Conservation (phyloP, 768 basidiomycete species). For the Candolleomyces eurysporus region DNA sequence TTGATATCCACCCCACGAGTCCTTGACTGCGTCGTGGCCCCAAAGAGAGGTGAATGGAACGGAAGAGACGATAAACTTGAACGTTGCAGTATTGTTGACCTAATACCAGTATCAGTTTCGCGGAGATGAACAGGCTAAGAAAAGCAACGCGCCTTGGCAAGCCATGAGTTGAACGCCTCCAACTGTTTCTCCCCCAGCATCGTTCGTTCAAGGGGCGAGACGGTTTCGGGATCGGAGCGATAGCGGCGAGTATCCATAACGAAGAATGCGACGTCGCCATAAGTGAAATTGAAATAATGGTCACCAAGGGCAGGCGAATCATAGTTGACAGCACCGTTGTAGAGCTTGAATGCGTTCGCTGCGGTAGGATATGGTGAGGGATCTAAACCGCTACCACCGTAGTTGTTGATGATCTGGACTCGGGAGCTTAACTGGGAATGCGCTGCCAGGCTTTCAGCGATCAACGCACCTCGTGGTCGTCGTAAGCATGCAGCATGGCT, state of each 20-base stretch:
- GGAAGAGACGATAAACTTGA: conserved; percentile 75
- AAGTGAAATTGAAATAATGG: conserved; percentile 59
- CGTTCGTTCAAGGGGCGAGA: conserved; percentile 43
- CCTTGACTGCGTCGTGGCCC: conserved; percentile 57
- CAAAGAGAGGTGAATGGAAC: conserved; percentile 77
- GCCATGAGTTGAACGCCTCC: conserved; percentile 60
- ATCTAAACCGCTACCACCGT: conserved; percentile 55
- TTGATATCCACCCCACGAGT: conserved; percentile 69
- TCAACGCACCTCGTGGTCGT: conserved; percentile 62
- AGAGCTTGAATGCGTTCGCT: conserved; percentile 54
- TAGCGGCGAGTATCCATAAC: conserved; percentile 72
- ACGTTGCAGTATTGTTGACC: conserved; percentile 69
- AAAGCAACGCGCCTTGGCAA: conserved; percentile 40
- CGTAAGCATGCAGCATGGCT: conserved; percentile 71
- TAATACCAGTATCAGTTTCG: conserved; percentile 14
- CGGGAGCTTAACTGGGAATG: neutral
- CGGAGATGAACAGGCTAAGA: neutral
- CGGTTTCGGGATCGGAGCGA: conserved; percentile 40
- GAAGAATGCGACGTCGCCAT: conserved; percentile 73
- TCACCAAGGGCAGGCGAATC: conserved; percentile 43
- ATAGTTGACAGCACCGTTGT: conserved; percentile 65
- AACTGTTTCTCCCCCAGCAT: conserved; percentile 74
- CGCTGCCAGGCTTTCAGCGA: neutral
- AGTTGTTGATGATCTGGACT: conserved; percentile 63
- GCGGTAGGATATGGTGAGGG: conserved; percentile 57